Conservation (phyloP, 768 basidiomycete species). For the Termitomyces sp. region DNA sequence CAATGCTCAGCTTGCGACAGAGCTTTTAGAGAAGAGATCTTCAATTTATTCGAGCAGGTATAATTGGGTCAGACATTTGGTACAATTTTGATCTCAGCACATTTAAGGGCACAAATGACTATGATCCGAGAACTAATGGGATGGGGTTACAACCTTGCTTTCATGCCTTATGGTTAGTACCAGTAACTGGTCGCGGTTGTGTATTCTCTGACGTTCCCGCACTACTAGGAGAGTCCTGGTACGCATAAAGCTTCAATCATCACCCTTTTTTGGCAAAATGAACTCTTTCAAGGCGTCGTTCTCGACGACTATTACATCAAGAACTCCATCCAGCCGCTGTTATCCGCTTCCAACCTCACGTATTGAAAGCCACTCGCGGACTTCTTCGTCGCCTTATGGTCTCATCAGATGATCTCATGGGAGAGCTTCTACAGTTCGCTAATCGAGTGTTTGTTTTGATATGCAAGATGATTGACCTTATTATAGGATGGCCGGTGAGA, state of each 20-base stretch:
- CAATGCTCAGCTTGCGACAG: slow-evolving; percentile 2
- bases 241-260: neutral
- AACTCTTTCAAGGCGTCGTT: slow-evolving; percentile 15
- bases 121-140: slow-evolving; percentile 22
- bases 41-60: slow-evolving; percentile 16
- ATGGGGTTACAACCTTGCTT: slow-evolving; percentile 14
- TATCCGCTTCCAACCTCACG: slow-evolving; percentile 17
- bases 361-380: slow-evolving; percentile 15
- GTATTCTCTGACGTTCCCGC: neutral
- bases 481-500: slow-evolving; percentile 3
- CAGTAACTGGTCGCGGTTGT: neutral
- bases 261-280: neutral
- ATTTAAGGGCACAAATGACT: slow-evolving; percentile 4
- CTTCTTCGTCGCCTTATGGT: slow-evolving; percentile 19
- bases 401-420: slow-evolving; percentile 12
- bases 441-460: too few relatives aligned
- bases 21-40: slow-evolving; percentile 21
- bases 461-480: neutral
- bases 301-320: slow-evolving; percentile 19
- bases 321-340: slow-evolving; percentile 17
- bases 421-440: slow-evolving; percentile 10
- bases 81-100: too few relatives aligned
- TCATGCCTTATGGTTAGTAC: slow-evolving; percentile 14
- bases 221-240: slow-evolving; percentile 8
- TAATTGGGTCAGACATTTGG: too few relatives aligned